Conservation (phyloP, 1,284 basidiomycete species). For the Microbotryomycetes sp. region DNA sequence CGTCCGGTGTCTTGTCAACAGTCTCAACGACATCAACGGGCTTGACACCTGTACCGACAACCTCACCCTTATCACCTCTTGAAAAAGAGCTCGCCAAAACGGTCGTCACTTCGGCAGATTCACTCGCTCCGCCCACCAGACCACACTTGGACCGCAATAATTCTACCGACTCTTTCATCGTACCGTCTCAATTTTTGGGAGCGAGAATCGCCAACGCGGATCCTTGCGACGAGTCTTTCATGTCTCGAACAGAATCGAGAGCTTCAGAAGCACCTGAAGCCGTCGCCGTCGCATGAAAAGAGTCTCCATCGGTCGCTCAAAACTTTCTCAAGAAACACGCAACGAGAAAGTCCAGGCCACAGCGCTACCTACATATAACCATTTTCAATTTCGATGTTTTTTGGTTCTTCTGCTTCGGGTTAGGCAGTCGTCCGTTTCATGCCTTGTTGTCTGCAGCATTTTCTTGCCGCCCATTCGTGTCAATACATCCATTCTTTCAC, state of each 20-base stretch:
- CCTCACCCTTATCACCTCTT: neutral
- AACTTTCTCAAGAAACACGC: no score
- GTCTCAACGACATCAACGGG: neutral
- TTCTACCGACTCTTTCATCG: constrained; percentile 14
- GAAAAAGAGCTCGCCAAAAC: neutral
- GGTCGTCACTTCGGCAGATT: neutral
- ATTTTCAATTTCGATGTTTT: no score
- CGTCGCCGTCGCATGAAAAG: no score
- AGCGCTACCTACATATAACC: no score
- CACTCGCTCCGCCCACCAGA: neutral
- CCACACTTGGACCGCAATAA: constrained; percentile 3
- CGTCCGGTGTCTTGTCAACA: neutral
- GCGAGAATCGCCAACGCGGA: constrained; percentile 22
- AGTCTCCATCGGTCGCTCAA: no score
- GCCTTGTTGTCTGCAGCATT: no score
- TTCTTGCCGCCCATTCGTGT: no score
- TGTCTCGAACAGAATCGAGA: neutral
- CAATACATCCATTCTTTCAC: no score
- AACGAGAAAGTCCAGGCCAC: no score
- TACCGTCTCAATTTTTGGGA: constrained; percentile 20
- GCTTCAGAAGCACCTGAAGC: neutral
- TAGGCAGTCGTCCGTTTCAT: no score
- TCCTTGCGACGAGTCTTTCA: neutral
- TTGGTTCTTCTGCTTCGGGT: no score
- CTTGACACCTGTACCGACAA: neutral